Evolutionary conservation across 2,329 filamentous ascomycete species (phyloP).

Genomic region (Ophiognomonia clavigignenti-juglandacearum): DNA sequence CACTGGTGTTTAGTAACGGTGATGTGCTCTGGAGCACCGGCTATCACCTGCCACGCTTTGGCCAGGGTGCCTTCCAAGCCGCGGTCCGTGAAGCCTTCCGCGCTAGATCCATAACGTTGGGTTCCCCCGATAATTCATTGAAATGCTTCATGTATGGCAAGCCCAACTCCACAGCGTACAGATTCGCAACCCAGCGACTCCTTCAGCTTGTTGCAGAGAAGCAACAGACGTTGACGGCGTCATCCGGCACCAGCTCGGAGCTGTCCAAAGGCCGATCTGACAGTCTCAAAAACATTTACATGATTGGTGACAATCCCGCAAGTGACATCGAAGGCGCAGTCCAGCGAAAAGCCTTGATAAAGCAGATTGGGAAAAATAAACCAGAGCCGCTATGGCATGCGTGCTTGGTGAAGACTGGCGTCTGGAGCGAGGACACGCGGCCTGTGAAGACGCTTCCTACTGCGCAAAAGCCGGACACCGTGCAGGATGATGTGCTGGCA

Average conservation of each 20-base stretch:
- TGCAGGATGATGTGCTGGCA: constrained; percentile 69
- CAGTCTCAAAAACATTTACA: constrained; percentile 73
- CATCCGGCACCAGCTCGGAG: not conserved
- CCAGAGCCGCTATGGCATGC: constrained; percentile 54
- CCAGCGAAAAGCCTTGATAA: constrained; percentile 51
- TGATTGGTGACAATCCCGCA: constrained; percentile 88
- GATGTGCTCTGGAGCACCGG: constrained; percentile 86
- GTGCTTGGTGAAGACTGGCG: constrained; percentile 75
- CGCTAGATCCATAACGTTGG: no score
- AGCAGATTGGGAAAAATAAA: constrained; percentile 42
- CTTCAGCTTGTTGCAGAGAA: constrained; percentile 45
- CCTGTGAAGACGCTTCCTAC: no score
- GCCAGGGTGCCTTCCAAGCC: constrained; percentile 85
- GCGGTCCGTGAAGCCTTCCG: constrained; percentile 54
- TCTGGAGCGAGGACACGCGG: constrained; percentile 51
- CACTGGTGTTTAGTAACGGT: constrained; percentile 82
- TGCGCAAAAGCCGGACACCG: not conserved
- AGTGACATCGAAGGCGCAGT: constrained; percentile 90
- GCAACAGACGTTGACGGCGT: constrained; percentile 13
- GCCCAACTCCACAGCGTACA: constrained; percentile 71
- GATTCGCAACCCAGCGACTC: constrained; percentile 75
- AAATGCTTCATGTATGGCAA: constrained; percentile 58
- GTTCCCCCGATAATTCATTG: constrained; percentile 25
- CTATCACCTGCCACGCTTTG: constrained; percentile 80
- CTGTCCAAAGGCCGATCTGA: no score